A percentile compares a stretch with the other conserved stretches of the same genome.
phyloP scores from a whole-genome alignment of 106 monocot species.

The Ottelia alismoides region DNA sequence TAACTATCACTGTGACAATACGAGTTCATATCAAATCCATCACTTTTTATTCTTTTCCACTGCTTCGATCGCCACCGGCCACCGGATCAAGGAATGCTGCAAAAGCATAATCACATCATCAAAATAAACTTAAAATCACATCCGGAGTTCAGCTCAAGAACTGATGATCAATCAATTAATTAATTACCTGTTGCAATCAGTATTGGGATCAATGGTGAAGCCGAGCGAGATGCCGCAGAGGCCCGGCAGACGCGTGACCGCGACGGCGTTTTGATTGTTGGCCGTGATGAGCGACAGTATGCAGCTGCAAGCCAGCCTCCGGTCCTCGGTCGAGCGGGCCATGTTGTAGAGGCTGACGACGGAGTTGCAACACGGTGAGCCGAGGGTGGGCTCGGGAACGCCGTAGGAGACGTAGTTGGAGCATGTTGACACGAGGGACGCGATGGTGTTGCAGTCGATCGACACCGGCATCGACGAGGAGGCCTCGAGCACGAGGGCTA shows the following conservation, averaged over 20 bases:
- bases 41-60: background rate
- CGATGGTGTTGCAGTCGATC: conserved; percentile 18
- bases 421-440: conserved; percentile 14
- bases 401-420: conserved; percentile 18
- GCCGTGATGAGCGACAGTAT: conserved; percentile 24
- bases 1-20: no score
- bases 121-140: background rate
- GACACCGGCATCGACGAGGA: background rate
- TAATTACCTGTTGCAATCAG: conserved; percentile 26
- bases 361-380: conserved; percentile 30
- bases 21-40: no score
- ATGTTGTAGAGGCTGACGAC: conserved; percentile 25
- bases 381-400: conserved; percentile 7
- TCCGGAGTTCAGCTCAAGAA: background rate
- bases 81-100: background rate
- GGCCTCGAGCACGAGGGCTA: no score
- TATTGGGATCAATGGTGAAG: no score
- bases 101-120: background rate
- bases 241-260: conserved; percentile 35
- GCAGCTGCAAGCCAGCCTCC: conserved; percentile 23
- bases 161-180: background rate
- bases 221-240: conserved; percentile 38
- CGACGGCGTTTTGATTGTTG: conserved; percentile 25
- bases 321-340: conserved; percentile 13
- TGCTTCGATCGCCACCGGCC: background rate